phyloP scores from a whole-genome alignment of 805 yeast genomes.

The Saturnispora zaruensis region DNA sequence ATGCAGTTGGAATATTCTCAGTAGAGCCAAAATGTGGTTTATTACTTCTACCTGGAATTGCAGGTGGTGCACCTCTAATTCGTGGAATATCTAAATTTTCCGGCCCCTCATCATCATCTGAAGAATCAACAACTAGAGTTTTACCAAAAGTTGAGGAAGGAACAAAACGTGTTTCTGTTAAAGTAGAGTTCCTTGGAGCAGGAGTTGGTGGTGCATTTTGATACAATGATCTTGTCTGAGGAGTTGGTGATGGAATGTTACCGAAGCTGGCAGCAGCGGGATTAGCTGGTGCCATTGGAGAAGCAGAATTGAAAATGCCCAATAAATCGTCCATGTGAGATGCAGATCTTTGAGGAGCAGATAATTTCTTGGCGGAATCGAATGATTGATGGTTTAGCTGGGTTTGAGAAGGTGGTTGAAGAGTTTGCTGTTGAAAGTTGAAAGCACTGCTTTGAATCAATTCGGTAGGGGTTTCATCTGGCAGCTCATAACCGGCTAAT shows the following conservation, averaged over 20 bases:
- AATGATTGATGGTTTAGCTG: constrained; percentile 12
- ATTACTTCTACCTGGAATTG: constrained; percentile 29
- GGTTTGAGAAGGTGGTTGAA: constrained; percentile 7
- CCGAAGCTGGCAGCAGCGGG: constrained; percentile 6
- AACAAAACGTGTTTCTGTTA: constrained; percentile 41
- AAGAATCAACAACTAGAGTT: constrained; percentile 36
- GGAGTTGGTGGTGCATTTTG: constrained; percentile 19
- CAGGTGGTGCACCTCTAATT: constrained; percentile 22
- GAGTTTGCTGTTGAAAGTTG: constrained; percentile 14
- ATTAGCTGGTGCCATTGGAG: constrained; percentile 27
- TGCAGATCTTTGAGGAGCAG: constrained; percentile 18
- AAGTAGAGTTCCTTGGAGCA: constrained; percentile 14
- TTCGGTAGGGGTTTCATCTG: constrained; percentile 65
- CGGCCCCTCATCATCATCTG: constrained; percentile 31
- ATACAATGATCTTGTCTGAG: constrained; percentile 8
- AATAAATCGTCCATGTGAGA: constrained; percentile 59
- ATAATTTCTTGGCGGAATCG: constrained; percentile 13
- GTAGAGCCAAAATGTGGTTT: constrained; percentile 27
- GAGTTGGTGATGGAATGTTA: constrained; percentile 5
- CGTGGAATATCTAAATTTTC: constrained; percentile 25
- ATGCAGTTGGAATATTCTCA: constrained; percentile 10
- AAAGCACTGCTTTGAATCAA: constrained; percentile 32
- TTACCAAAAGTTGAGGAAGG: constrained; percentile 88
- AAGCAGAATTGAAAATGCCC: constrained; percentile 41
- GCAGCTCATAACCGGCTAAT: constrained; percentile 66